A percentile compares a stretch with the other conserved stretches of the same genome.
phyloP scores from a whole-genome alignment of 768 basidiomycete genomes.

The Paxillus rubicundulus region DNA sequence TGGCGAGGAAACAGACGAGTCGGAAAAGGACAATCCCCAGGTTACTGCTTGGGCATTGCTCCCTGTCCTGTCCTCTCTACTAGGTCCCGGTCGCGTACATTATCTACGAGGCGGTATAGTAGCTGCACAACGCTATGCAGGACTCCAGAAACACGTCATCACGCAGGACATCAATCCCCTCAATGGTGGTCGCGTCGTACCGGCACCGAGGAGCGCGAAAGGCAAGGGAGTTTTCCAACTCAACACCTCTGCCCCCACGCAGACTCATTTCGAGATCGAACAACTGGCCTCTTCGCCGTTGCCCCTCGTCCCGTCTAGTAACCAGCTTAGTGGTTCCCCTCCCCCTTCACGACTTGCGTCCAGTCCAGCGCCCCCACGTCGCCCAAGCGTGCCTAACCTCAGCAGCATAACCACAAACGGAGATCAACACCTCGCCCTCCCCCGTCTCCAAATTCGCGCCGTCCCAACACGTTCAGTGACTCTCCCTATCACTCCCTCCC shows the following conservation, averaged over 20 bases:
- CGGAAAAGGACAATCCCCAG: constrained; percentile 54
- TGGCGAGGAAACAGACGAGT: constrained; percentile 73
- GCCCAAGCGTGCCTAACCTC: constrained; percentile 64
- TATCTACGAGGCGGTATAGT: constrained; percentile 75
- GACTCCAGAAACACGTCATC: constrained; percentile 51
- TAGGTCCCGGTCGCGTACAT: constrained; percentile 53
- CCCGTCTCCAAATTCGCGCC: constrained; percentile 62
- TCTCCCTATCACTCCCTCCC: constrained; percentile 44
- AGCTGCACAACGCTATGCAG: constrained; percentile 55
- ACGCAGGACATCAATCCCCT: constrained; percentile 13
- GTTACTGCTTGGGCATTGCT: constrained; percentile 71
- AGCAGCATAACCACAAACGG: constrained; percentile 61
- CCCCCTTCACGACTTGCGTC: constrained; percentile 64
- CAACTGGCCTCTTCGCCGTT: constrained; percentile 48
- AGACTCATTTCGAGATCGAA: constrained; percentile 60
- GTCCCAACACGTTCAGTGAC: constrained; percentile 59
- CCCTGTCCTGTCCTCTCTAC: constrained; percentile 56
- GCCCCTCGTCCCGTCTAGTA: constrained; percentile 52
- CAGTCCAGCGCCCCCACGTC: constrained; percentile 48
- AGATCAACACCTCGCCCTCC: constrained; percentile 41
- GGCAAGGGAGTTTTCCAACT: constrained; percentile 64
- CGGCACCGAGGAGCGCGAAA: constrained; percentile 29
- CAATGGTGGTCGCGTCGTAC: constrained; percentile 12
- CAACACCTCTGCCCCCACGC: constrained; percentile 53
- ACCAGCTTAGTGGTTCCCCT: constrained; percentile 57